Evolutionary conservation across 1,139 yeast species (phyloP), one percentile per base, ranked within the genome.

Genomic region (Blastobotrys illinoisensis): DNA sequence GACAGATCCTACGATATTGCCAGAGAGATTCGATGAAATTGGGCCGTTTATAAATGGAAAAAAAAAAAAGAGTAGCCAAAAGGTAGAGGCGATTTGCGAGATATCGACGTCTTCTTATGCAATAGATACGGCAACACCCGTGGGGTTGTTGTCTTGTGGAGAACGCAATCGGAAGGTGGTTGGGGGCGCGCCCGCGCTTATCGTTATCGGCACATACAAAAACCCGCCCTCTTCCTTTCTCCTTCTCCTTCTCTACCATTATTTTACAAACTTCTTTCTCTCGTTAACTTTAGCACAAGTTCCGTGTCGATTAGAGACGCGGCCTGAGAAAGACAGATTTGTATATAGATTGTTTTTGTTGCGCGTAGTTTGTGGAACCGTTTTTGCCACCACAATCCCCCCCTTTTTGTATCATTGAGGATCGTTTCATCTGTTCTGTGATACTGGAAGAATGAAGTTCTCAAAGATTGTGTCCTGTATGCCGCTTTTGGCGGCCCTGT

Each of bases 401-500:
- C 19, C 43, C 13, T 26, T 26, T 16, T 26, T 46, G 16, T 26
- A 9, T 46, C 32, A 20, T 16, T 46, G 19, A 18, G 18, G 14
- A 47, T 13, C 16, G 9, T 47, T 32, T 47, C 9, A 13, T 19
- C 46, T 5, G 9, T 26, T 26, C n/a, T 26, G 32, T 2, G 32
- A 26, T 21, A 28, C 40, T 21, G 40, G n/a, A 23, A 49, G 14
- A 5, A 72, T 71, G 75, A 72, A 68, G 66, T 61, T 67, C 53
- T 60, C 70, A 32, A 56, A 65, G 50, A 58, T 64, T 48, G 64
- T 71, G 49, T 65, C 71, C 40, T 69, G 78, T 60, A 70, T 83
- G 66, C 80, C 86, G 56, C 77, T 85, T 55, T 70, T 83, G 61
- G 80, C 82, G 56, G 56, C 74, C 28, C 65, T 74, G 45, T 85